Base-by-base conservation (phyloP, 2,329 filamentous ascomycete species). In the Colletotrichum sublineola region DNA sequence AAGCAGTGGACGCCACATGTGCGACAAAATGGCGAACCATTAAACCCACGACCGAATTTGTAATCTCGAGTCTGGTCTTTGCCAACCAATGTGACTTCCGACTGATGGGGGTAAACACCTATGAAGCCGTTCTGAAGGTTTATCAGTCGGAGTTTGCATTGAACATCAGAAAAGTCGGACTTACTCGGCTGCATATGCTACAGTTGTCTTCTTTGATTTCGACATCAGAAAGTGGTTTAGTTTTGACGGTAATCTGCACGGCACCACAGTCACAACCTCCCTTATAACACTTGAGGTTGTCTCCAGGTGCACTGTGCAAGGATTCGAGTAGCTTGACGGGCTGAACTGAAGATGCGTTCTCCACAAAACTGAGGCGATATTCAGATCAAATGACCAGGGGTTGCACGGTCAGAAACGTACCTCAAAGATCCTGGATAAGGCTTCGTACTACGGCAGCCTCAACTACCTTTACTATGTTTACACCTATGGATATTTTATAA, bases 151-250 rank as follows among this genome's bases (percentile, higher is more conserved):
- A 42, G 24, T 11, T 2, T 1, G 3, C 8, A 20, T 6, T n/a
- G 24, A 46, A 48, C 12, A 52, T 57, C 18, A 31, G 29, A 20
- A 6, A 20, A 3, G 0, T 15, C 14, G 3, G 3, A 70, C 74
- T 7, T 74, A 80, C 78, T n/a, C 80, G 75, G n/a, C 77, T 71
- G 65, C 79, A 81, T 9, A 72, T 76, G 63, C 80, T 80, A 66
- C 81, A 77, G 82, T 83, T 75, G 79, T 83, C 74, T 80, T 84
- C 68, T 80, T 82, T 75, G 79, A 85, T 68, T 81, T 85, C 73
- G 80, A 84, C 61, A 77, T 81, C 33, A 77, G 81, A 69, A 79
- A 87, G 56, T 80, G 69, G 58, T 7, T 73, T 66, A 5, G 53
- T 73, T 1, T 75, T 58, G 0, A 79, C 63, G 12, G 76, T 71